Evolutionary conservation across 495 filamentous ascomycete species (phyloP).

Genomic region (Daldinia caldariorum): DNA sequence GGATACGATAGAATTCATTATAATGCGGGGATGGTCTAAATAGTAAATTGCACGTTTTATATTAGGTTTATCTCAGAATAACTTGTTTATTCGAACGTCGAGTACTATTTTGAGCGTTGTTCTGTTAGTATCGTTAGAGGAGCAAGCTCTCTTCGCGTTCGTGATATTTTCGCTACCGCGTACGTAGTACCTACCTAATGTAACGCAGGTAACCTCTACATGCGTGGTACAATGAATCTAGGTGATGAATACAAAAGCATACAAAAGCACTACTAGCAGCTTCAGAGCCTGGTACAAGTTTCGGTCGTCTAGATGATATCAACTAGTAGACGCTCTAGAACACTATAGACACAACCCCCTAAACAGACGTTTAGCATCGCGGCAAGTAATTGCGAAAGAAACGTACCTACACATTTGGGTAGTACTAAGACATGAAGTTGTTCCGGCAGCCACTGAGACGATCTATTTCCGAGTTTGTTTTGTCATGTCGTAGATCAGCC

Average conservation of each 20-base stretch:
- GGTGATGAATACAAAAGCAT: neutral
- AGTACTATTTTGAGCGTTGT: neutral
- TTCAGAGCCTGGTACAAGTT: neutral
- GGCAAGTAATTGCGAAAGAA: slow-evolving; percentile 7
- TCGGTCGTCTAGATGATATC: neutral
- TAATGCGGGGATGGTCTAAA: too few species aligned
- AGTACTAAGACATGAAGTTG: neutral
- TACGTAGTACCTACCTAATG: neutral
- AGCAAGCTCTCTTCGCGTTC: too few species aligned
- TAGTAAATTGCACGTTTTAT: neutral
- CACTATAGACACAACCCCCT: neutral
- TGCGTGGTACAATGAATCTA: neutral
- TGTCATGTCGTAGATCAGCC: neutral
- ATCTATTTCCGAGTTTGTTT: neutral
- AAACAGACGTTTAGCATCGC: neutral
- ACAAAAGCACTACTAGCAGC: neutral
- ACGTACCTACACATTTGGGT: neutral
- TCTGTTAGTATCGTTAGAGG: neutral
- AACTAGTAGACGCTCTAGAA: neutral
- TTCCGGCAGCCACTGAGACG: neutral
- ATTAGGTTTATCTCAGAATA: neutral
- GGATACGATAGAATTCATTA: neutral
- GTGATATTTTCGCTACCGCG: neutral
- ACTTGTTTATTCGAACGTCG: neutral
- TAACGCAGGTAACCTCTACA: neutral